phyloP scores from a whole-genome alignment of 2,329 filamentous ascomycete genomes.

The Madurella mycetomatis region DNA sequence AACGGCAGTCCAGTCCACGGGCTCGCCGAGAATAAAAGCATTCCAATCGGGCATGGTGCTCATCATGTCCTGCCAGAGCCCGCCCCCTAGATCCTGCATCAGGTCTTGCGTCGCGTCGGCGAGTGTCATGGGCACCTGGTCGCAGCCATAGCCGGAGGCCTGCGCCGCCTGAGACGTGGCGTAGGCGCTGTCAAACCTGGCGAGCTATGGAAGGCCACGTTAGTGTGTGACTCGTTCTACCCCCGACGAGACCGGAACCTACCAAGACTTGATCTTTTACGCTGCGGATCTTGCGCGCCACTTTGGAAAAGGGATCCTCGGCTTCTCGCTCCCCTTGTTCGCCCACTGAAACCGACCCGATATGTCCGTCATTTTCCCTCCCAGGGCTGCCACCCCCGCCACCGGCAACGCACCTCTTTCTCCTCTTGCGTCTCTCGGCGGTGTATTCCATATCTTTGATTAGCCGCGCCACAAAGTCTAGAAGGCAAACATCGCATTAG shows the following conservation, averaged over 20 bases:
- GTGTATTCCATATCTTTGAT: conserved; percentile 30
- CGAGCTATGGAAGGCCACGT: conserved; percentile 1
- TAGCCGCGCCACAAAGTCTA: conserved; percentile 29
- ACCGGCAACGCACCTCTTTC: background rate
- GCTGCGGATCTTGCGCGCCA: conserved; percentile 18
- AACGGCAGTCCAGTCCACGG: conserved; percentile 5
- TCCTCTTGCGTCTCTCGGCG: conserved; percentile 26
- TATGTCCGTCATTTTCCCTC: conserved; percentile 11
- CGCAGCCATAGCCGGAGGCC: background rate
- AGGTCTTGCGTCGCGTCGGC: conserved; percentile 26
- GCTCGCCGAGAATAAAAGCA: background rate
- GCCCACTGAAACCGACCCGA: too few relatives aligned
- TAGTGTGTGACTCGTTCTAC: background rate
- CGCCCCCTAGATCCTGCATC: conserved; percentile 27
- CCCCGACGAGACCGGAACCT: background rate
- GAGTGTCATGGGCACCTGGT: conserved; percentile 19
- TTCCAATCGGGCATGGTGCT: conserved; percentile 14
- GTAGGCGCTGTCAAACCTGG: conserved; percentile 11
- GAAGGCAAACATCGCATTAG: background rate
- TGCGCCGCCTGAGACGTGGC: conserved; percentile 7
- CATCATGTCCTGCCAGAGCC: conserved; percentile 18
- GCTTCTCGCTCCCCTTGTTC: conserved; percentile 7
- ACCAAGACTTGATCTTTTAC: conserved; percentile 13
- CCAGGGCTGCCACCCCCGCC: background rate
- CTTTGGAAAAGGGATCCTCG: conserved; percentile 15